phyloP scores from a whole-genome alignment of 306 rosid genomes.

The Gastrolobium villosum region DNA sequence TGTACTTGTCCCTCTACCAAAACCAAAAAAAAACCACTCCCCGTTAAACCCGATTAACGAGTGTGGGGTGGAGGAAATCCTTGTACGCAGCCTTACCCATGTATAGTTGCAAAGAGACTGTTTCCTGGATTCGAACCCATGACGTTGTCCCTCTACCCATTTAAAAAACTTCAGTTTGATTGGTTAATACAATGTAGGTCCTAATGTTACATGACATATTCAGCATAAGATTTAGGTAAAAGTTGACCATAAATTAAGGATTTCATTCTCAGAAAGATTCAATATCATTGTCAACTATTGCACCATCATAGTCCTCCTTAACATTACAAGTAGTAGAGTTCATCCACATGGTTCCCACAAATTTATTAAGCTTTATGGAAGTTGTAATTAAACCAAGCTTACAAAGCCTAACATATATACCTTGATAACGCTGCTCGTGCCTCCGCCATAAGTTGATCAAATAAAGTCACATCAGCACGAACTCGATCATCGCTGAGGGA shows the following conservation, averaged over 20 bases:
- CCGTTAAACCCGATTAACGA: too few relatives aligned
- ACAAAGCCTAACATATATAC: conserved; percentile 54
- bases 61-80: too few relatives aligned
- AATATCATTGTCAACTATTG: conserved; percentile 20
- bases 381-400: conserved; percentile 20
- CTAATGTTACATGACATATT: background rate
- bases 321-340: conserved; percentile 16
- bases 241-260: background rate
- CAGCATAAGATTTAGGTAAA: background rate
- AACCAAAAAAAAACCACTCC: too few relatives aligned
- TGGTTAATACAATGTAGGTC: background rate
- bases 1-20: too few relatives aligned
- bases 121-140: too few relatives aligned
- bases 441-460: conserved; percentile 84
- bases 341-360: conserved; percentile 16
- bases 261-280: conserved; percentile 23
- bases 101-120: too few relatives aligned
- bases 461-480: conserved; percentile 62
- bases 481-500: conserved; percentile 47
- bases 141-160: too few relatives aligned
- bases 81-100: too few relatives aligned
- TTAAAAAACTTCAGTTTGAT: background rate
- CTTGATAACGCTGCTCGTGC: conserved; percentile 80
- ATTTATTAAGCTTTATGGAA: conserved; percentile 27
- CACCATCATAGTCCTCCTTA: background rate